Percentiles rank a stretch among this genome's conserved stretches.
Evolutionary conservation across 192 early-diverging fungal genomes (phyloP).

Genomic region (Diversispora eburnea): DNA sequence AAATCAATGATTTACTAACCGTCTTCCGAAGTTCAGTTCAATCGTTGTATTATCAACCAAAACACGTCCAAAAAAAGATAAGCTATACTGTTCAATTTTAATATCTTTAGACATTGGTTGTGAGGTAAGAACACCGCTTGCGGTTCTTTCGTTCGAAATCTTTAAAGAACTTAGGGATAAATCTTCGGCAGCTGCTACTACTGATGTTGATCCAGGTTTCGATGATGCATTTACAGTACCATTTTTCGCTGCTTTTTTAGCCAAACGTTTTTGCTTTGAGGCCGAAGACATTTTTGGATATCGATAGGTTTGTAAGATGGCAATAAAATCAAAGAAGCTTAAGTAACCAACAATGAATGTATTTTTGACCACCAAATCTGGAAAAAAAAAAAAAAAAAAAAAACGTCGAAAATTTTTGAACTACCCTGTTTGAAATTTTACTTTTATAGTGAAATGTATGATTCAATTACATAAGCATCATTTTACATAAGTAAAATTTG

Average conservation of each 20-base stretch:
- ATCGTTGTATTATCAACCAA: constrained; percentile 91
- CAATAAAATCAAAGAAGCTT: not conserved
- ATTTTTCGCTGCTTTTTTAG: constrained; percentile 66
- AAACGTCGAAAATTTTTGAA: too few species aligned
- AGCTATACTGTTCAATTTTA: constrained; percentile 91
- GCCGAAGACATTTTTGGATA: constrained; percentile 42
- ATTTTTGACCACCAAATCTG: not conserved
- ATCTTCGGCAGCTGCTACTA: constrained; percentile 42
- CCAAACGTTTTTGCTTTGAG: constrained; percentile 79
- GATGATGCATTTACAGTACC: not conserved
- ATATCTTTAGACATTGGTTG: constrained; percentile 90
- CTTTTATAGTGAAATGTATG: too few species aligned
- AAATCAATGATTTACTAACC: constrained; percentile 38
- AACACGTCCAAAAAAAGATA: constrained; percentile 91
- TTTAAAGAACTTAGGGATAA: constrained; percentile 53
- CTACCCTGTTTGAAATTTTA: too few species aligned
- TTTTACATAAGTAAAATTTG: too few species aligned
- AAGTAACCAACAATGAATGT: not conserved
- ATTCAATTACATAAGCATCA: too few species aligned
- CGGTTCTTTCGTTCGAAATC: constrained; percentile 76
- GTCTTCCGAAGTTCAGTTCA: constrained; percentile 97
- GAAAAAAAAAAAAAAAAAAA: too few species aligned
- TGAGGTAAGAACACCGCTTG: constrained; percentile 89
- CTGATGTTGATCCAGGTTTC: constrained; percentile 31
- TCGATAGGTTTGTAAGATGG: not conserved